These are phyloP conservation scores for Mycena citricolor DNA, from an alignment of 1,284 basidiomycete species.

Conservation along the genomic window DNA sequence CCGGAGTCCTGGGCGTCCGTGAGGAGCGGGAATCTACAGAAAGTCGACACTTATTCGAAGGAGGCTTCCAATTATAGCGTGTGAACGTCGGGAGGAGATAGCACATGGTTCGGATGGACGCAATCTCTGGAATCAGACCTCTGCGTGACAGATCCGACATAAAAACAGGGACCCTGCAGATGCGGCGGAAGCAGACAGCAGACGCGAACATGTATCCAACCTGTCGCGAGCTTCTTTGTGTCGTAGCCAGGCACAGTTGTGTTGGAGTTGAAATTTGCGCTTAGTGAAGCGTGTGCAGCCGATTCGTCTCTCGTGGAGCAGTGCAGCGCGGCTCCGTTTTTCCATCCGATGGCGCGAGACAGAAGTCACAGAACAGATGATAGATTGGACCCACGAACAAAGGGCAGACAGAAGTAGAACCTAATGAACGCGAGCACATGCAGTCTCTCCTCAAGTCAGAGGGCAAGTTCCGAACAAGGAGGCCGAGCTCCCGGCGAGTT, in stretches of 20 bases:
- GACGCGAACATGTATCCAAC: conserved; percentile 45
- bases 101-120: conserved; percentile 14
- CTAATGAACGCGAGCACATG: no score
- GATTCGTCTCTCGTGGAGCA: background rate
- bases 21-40: background rate
- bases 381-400: no score
- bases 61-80: conserved; percentile 7
- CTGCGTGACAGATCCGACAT: conserved; percentile 16
- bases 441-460: conserved; percentile 27
- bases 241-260: conserved; percentile 6
- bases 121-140: conserved; percentile 14
- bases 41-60: background rate
- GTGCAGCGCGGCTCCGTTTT: background rate
- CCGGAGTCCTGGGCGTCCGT: conserved; percentile 3
- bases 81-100: conserved; percentile 15
- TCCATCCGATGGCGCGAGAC: background rate
- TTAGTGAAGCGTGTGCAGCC: background rate
- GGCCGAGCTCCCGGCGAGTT: conserved; percentile 35
- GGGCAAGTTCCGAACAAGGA: conserved; percentile 36
- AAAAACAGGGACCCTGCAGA: conserved; percentile 37
- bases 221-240: conserved; percentile 14
- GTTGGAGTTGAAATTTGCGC: background rate
- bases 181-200: conserved; percentile 40
- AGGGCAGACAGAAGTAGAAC: no score
- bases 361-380: no score